Evolutionary conservation across 2,329 filamentous ascomycete genomes (phyloP).

Genomic region (Microsporum canis): DNA sequence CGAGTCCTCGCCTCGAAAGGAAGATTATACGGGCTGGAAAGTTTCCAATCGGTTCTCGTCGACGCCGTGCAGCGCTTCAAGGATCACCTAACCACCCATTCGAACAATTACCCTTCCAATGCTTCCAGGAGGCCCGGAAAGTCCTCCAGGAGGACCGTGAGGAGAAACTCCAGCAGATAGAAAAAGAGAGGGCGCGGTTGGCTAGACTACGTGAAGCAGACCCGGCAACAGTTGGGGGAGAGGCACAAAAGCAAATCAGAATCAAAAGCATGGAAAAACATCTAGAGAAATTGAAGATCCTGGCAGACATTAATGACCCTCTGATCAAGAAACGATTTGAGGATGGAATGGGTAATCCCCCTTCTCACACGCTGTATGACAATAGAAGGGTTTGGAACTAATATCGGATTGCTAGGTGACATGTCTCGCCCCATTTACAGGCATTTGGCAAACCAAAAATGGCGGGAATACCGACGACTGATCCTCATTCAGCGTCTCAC

Average conservation of each 20-base stretch:
- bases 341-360: conserved; percentile 63
- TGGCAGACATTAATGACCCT: conserved; percentile 91
- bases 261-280: conserved; percentile 59
- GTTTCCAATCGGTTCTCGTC: conserved; percentile 68
- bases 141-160: conserved; percentile 67
- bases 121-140: conserved; percentile 90
- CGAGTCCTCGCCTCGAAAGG: conserved; percentile 52
- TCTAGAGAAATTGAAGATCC: conserved; percentile 70
- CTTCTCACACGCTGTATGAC: background rate
- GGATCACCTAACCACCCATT: conserved; percentile 62
- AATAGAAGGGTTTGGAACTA: conserved; percentile 12
- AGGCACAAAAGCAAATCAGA: conserved; percentile 52
- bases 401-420: conserved; percentile 50
- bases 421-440: conserved; percentile 97
- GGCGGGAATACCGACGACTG: conserved; percentile 69
- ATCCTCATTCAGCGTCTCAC: conserved; percentile 74
- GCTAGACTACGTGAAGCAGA: conserved; percentile 49
- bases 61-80: conserved; percentile 64
- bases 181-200: conserved; percentile 56
- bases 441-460: conserved; percentile 74
- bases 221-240: conserved; percentile 49
- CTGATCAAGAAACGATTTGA: conserved; percentile 88
- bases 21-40: conserved; percentile 57
- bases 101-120: conserved; percentile 90
- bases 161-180: conserved; percentile 67